Evolutionary conservation across 495 filamentous ascomycete species (phyloP), one percentile per base, ranked within the genome.

Genomic region (Beverwykella pulmonaria): DNA sequence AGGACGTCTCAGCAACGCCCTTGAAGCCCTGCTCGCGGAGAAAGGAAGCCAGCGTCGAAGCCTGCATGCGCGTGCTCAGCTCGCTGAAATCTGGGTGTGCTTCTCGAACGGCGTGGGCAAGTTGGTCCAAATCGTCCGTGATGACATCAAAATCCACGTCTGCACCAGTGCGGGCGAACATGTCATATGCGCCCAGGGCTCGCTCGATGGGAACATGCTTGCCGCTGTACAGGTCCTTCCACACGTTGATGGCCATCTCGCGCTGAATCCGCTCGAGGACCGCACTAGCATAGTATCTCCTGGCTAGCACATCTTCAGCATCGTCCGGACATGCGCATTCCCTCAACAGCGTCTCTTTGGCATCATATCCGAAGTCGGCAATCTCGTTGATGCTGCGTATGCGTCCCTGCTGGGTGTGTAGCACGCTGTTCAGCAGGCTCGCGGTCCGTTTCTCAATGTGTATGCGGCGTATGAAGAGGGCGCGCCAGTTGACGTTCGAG

Each of bases 221-320:
- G 8, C 79, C 79, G 25, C 78, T 78, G 32, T 68, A 77, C 12
- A 90, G 74, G 57, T 81, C 84, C 50, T 78, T 76, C 93, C 92
- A 97, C 73, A 90, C 83, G 27, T 86, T 81, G 25, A 98, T 78
- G 12, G 92, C 93, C 56, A 88, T 84, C 63, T 82, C 85, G 68
- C 93, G 85, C 72, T 97, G 90, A n/a, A 98, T 86, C 63, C 84
- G 87, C 58, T 87, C 86, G 62, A 98, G 77, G 12, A 90, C 83
- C 10, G 85, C 84, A 65, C 82, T 82, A 44, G 89, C 87, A 72
- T 90, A 92, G 71, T 90, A 97, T 87, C 90, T 89, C 79, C 92
- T 83, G 17, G 94, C 91, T 67, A 98, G 77, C 55, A 88, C 82
- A 79, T 98, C 93, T 22, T 90, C 86, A 14, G 75, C 79, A 17